Base-by-base conservation (phyloP, 352 stramenopile species). In the Stephanocyclus meneghinianus region DNA sequence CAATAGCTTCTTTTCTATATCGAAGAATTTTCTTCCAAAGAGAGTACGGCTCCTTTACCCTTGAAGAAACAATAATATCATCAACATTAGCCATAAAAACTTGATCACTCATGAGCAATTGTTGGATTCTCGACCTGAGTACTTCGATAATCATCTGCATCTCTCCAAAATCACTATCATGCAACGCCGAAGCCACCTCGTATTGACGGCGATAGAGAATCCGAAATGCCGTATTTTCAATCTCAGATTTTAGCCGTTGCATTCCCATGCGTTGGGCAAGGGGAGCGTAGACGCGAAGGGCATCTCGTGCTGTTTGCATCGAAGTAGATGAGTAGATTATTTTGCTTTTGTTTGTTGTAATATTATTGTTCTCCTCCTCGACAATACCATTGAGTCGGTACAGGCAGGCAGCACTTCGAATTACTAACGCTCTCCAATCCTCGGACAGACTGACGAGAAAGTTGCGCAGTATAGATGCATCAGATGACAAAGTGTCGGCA, bases 11-110 rank as follows among this genome's bases (percentile, higher is more conserved):
- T 84, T 86, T 47, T 63, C 65, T 72, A 68, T 63, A 68, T 35
- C 69, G 42, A 37, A 92, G 51, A 64, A 94, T 82, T 71, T 95
- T 95, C 74, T 80, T 90, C 90, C 90, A 95, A n/a, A 95, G 73
- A 6, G 84, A 91, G 70, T 91, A 95, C 16, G 87, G 84, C 64
- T 94, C 84, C 62, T 95, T 95, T 11, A 94, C 85, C 18, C 91
- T 73, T 18, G 84, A 85, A 11, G 56, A 82, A 1, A 95, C 79
- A 37, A 69, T 73, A 2, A 95, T 47, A 45, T 84, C 62, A 26
- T 85, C 69, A 37, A 92, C 44, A 57, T 93, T 74, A 18, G 47
- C 47, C 44, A 93, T 76, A 30, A 94, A 81, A 26, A 76, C 53
- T 26, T 80, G 71, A 80, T 94, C 84, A 47, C 83, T 78, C 5